Evolutionary conservation across 352 stramenopile species (phyloP), one percentile per base, ranked within the genome.

Genomic region (Blastocystis sp.): DNA sequence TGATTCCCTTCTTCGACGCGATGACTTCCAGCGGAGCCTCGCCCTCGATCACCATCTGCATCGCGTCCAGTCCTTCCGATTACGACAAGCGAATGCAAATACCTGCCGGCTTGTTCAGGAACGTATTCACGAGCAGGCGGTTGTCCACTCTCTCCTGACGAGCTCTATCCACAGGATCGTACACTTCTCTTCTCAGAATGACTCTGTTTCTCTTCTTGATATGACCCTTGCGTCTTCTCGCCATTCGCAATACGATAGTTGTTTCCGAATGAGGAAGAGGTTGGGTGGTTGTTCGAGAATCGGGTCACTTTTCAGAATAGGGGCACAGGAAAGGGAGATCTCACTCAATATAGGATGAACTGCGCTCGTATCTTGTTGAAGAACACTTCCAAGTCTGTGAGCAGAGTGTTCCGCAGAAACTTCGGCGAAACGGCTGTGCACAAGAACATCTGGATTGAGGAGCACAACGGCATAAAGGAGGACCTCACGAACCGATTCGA

Each of bases 371-470:
- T 70, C 31, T 79, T 89, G 19, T 10, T 85, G 29, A 89, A 89
- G 50, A 89, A 62, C 55, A 45, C 61, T 21, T 78, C 41, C 4
- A 80, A 66, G 61, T 78, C 61, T 16, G 59, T 79, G 4, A 35
- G 67, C 24, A 16, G 79, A 77, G 13, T 59, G 16, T 80, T 50
- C 45, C 63, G 67, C 37, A 45, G 79, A 60, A 80, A 69, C 63
- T 89, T 89, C 50, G 41, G 63, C 33, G 79, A 89, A 66, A 80
- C 79, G n/a, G 63, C 79, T 55, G 79, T 89, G 4, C 63, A 31
- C 39, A 89, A 89, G 79, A 89, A 89, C 62, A 89, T 89, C 79
- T 89, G 63, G 63, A 80, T 89, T 78, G 79, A 89, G 31, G 79
- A 89, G n/a, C 79, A 89, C 29, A 89, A 89, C 41, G 79, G 79